Conservation (phyloP, 2,329 filamentous ascomycete genomes). For the Fusarium proliferatum region DNA sequence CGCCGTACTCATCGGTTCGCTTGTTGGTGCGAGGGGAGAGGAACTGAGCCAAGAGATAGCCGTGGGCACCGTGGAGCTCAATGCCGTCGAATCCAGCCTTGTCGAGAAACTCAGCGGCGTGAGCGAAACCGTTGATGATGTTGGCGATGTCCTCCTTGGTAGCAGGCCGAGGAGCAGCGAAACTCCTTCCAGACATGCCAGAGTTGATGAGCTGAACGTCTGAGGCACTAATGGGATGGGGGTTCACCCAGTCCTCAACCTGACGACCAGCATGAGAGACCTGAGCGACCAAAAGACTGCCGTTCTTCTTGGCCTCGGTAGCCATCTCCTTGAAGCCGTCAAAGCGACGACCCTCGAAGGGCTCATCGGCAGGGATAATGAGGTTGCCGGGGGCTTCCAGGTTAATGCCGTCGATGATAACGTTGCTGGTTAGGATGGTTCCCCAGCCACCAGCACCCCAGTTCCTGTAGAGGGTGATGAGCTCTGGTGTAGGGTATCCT, state of each 20-base stretch:
- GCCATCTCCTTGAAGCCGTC: slow-evolving; percentile 30
- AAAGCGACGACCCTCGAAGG: slow-evolving; percentile 24
- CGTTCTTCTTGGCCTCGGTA: slow-evolving; percentile 10
- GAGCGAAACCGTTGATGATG: slow-evolving; percentile 46
- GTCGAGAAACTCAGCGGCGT: slow-evolving; percentile 54
- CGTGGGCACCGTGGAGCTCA: slow-evolving; percentile 28
- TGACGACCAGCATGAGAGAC: slow-evolving; percentile 31
- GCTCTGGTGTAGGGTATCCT: slow-evolving; percentile 24
- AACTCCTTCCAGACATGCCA: slow-evolving; percentile 58
- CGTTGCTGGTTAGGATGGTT: slow-evolving; percentile 23
- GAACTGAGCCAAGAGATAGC: slow-evolving; percentile 63
- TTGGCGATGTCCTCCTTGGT: slow-evolving; percentile 28
- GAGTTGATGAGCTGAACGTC: slow-evolving; percentile 65
- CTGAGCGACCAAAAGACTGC: slow-evolving; percentile 23
- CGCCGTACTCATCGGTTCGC: slow-evolving; percentile 62
- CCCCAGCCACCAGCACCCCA: slow-evolving; percentile 33
- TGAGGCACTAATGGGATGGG: slow-evolving; percentile 58
- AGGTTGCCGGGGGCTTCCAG: slow-evolving; percentile 28
- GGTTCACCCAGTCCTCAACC: slow-evolving; percentile 31
- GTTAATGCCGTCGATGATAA: slow-evolving; percentile 25
- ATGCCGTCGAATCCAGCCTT: slow-evolving; percentile 36
- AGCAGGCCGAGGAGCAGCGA: slow-evolving; percentile 48
- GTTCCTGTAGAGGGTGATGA: slow-evolving; percentile 25
- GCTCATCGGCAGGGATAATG: slow-evolving; percentile 2
- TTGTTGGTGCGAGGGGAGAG: slow-evolving; percentile 57